Percentiles rank a stretch among this genome's conserved stretches.
These are phyloP conservation scores for Boletus patriciae DNA, from an alignment of 768 basidiomycete genomes.

Conservation along the genomic window DNA sequence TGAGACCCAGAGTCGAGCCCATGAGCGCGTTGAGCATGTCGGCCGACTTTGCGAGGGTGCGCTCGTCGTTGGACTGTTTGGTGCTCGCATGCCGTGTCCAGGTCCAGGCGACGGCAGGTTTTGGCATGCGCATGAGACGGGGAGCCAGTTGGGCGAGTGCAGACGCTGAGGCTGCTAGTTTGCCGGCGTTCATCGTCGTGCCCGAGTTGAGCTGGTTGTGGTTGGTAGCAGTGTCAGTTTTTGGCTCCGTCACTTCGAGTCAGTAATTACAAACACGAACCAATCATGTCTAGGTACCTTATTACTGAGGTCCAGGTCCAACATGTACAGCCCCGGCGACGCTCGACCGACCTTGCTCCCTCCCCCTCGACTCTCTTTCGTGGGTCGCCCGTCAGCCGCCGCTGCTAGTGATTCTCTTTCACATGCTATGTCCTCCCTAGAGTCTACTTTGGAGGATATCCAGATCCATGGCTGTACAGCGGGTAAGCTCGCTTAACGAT, in stretches of 20 bases:
- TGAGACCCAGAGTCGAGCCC: slow-evolving; percentile 22
- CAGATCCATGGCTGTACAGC: neutral
- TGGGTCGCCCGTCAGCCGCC: neutral
- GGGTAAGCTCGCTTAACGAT: neutral
- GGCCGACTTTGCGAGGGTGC: slow-evolving; percentile 24
- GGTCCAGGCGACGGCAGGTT: neutral
- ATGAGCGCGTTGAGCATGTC: slow-evolving; percentile 27
- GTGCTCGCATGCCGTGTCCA: slow-evolving; percentile 16
- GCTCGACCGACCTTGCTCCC: neutral
- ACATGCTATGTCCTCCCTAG: neutral
- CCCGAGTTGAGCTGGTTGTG: no score
- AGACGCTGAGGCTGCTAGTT: slow-evolving; percentile 1
- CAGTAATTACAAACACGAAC: no score
- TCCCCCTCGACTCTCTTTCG: neutral
- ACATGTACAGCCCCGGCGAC: neutral
- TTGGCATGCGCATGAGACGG: neutral
- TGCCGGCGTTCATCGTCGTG: slow-evolving; percentile 11
- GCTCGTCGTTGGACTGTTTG: slow-evolving; percentile 21
- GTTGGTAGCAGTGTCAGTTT: neutral
- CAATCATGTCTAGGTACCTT: no score
- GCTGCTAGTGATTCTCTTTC: neutral
- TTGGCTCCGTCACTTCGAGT: no score
- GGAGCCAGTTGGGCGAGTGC: neutral
- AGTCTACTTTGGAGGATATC: neutral
- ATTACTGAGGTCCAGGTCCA: no score